Conservation (phyloP, 1,284 basidiomycete species). For the Papiliotrema terrestris region DNA sequence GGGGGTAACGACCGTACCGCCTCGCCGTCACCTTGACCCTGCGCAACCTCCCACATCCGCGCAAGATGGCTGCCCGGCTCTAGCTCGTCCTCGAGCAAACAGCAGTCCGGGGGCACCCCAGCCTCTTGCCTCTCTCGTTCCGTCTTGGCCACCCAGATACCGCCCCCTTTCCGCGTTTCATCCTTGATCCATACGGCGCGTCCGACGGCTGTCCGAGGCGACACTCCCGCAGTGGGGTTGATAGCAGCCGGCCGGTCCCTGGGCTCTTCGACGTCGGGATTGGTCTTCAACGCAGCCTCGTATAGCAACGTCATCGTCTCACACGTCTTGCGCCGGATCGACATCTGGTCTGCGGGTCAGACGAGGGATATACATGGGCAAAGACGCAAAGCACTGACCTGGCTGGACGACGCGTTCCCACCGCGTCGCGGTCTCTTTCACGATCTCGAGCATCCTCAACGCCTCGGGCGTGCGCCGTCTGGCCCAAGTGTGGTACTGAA, state of each 20-base stretch:
- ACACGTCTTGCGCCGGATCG: slow-evolving; percentile 69
- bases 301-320: slow-evolving; percentile 88
- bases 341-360: slow-evolving; percentile 68
- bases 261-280: slow-evolving; percentile 28
- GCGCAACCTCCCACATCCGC: not conserved
- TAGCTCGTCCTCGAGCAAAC: not conserved
- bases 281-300: slow-evolving; percentile 77
- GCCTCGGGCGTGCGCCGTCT: slow-evolving; percentile 72
- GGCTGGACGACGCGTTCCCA: slow-evolving; percentile 65
- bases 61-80: not conserved
- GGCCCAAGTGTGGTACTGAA: slow-evolving; percentile 93
- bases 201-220: slow-evolving; percentile 35
- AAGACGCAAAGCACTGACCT: slow-evolving; percentile 17
- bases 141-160: slow-evolving; percentile 68
- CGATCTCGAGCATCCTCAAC: slow-evolving; percentile 66
- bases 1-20: not conserved
- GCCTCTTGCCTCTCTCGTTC: slow-evolving; percentile 35
- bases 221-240: slow-evolving; percentile 53
- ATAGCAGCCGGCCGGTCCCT: slow-evolving; percentile 38
- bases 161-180: slow-evolving; percentile 65
- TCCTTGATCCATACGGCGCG: slow-evolving; percentile 39
- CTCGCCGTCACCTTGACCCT: not conserved
- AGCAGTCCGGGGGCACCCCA: not conserved
- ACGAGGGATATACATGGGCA: not conserved
- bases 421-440: slow-evolving; percentile 73